Evolutionary conservation across 768 basidiomycete genomes (phyloP).

Genomic region (Botryobasidium botryosum): DNA sequence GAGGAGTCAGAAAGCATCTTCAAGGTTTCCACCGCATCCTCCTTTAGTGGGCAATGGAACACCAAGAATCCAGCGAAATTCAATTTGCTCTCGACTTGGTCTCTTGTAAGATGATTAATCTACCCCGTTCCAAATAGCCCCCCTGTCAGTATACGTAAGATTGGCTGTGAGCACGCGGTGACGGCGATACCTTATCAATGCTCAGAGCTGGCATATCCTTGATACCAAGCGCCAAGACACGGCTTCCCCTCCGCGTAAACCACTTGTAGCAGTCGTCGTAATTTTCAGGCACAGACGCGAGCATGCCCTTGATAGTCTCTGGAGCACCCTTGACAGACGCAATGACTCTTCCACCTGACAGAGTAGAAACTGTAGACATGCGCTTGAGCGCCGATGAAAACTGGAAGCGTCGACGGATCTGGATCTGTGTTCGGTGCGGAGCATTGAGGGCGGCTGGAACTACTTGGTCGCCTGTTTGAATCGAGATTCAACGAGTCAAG

Average conservation of each 20-base stretch:
- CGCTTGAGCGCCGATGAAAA: conserved; percentile 95
- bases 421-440: conserved; percentile 38
- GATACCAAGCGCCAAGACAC: conserved; percentile 80
- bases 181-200: conserved; percentile 45
- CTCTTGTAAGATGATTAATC: conserved; percentile 80
- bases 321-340: conserved; percentile 87
- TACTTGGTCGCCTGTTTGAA: conserved; percentile 42
- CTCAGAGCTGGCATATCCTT: conserved; percentile 64
- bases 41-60: conserved; percentile 95
- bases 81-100: conserved; percentile 61
- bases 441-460: conserved; percentile 35
- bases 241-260: conserved; percentile 83
- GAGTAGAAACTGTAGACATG: conserved; percentile 79
- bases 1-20: conserved; percentile 94
- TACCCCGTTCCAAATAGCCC: conserved; percentile 17
- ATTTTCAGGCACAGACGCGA: conserved; percentile 45
- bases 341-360: conserved; percentile 38
- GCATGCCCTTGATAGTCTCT: conserved; percentile 87
- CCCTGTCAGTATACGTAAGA: too few relatives aligned
- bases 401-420: conserved; percentile 84
- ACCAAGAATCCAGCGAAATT: conserved; percentile 92
- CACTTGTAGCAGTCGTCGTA: conserved; percentile 95
- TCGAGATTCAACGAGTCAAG: neutral
- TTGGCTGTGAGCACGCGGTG: too few relatives aligned
- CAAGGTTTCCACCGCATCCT: conserved; percentile 76